Conservation (phyloP, 2,329 filamentous ascomycete genomes). For the Nigrospora osmanthi region DNA sequence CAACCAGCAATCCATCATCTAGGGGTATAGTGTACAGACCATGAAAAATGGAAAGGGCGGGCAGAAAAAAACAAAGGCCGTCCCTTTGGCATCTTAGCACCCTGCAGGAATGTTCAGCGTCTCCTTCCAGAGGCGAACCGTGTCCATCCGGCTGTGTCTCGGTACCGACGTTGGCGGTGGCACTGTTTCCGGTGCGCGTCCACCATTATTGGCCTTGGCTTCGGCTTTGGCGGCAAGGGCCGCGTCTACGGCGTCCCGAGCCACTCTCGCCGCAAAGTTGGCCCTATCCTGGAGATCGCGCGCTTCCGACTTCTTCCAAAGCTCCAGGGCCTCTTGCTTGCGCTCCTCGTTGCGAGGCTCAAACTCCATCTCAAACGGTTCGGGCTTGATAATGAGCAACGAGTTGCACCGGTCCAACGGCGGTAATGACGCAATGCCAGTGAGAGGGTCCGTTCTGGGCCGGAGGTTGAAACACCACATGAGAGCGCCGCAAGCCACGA, state of each 20-base stretch:
- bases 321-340: slow-evolving; percentile 24
- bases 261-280: slow-evolving; percentile 13
- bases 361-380: slow-evolving; percentile 46
- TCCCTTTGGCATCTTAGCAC: too few relatives aligned
- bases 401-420: slow-evolving; percentile 43
- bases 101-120: too few relatives aligned
- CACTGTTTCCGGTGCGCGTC: too few relatives aligned
- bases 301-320: slow-evolving; percentile 26
- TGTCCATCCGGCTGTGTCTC: too few relatives aligned
- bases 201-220: too few relatives aligned
- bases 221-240: too few relatives aligned
- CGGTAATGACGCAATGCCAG: slow-evolving; percentile 31
- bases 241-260: not conserved
- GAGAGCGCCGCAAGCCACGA: slow-evolving; percentile 42
- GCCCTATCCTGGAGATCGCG: slow-evolving; percentile 15
- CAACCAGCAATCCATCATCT: too few relatives aligned
- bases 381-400: slow-evolving; percentile 49
- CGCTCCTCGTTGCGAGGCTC: slow-evolving; percentile 36
- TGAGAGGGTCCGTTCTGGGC: slow-evolving; percentile 32
- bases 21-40: too few relatives aligned
- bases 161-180: too few relatives aligned
- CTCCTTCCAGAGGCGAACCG: too few relatives aligned
- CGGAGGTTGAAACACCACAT: slow-evolving; percentile 33
- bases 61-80: too few relatives aligned
- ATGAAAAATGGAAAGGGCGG: too few relatives aligned